These are phyloP conservation scores for Alternaria arborescens DNA, from an alignment of 2,329 filamentous ascomycete species.

Conservation along the genomic window DNA sequence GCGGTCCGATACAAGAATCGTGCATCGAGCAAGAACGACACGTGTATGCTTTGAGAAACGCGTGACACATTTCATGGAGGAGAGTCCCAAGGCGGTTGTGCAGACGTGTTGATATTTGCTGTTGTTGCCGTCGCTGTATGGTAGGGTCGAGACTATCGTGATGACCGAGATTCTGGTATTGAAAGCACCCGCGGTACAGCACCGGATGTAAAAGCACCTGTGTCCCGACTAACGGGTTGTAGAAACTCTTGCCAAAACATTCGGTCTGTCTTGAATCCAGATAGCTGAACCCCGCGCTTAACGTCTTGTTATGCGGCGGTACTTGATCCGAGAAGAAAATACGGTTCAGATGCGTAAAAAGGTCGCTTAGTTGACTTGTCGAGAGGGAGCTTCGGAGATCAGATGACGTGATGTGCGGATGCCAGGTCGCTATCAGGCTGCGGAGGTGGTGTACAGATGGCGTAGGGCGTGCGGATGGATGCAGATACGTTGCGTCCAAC, in stretches of 20 bases:
- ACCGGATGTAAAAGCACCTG: slow-evolving; percentile 24
- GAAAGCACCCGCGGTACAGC: slow-evolving; percentile 12
- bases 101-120: slow-evolving; percentile 2
- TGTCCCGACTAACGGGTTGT: slow-evolving; percentile 23
- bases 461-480: slow-evolving; percentile 2
- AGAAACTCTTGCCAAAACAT: slow-evolving; percentile 23
- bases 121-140: slow-evolving; percentile 3
- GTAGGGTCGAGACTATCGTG: neutral
- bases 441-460: slow-evolving; percentile 12
- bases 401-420: slow-evolving; percentile 11
- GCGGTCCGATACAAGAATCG: slow-evolving; percentile 5
- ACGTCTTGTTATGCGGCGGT: slow-evolving; percentile 8
- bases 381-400: slow-evolving; percentile 21
- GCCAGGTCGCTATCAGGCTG: slow-evolving; percentile 18
- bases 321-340: slow-evolving; percentile 23
- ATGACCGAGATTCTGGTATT: neutral
- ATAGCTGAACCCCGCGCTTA: slow-evolving; percentile 21
- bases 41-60: slow-evolving; percentile 25
- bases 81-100: slow-evolving; percentile 23
- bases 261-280: slow-evolving; percentile 7
- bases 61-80: slow-evolving; percentile 29
- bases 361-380: slow-evolving; percentile 9
- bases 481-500: slow-evolving; percentile 23
- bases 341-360: slow-evolving; percentile 20
- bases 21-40: slow-evolving; percentile 23